Evolutionary conservation across 2,329 filamentous ascomycete genomes (phyloP), one percentile per base, ranked within the genome.

Genomic region (Berkeleyomyces rouxiae): DNA sequence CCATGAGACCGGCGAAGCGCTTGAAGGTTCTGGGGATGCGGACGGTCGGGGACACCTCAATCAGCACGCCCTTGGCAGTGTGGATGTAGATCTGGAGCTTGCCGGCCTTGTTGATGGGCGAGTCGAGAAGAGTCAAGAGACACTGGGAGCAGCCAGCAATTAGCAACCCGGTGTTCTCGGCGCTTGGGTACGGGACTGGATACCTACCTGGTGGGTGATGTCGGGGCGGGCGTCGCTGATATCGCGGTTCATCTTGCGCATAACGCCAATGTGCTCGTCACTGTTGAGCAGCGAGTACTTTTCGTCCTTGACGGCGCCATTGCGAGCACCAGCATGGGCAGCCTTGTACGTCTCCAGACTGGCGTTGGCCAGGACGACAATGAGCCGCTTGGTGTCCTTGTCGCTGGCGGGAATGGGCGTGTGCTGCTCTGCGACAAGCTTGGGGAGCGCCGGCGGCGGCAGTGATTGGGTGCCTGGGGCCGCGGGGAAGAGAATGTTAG

Each of bases 201-300:
- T n/a, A 74, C 82, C 71, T 78, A 96, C 92, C 89, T 97, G 93
- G 74, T 99, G 93, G 55, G 93, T 96, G 70, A 99, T 99, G 75
- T 99, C 93, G 53, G 93, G 93, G 68, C 93, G 85, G 65, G 93
- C 93, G 75, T 99, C 93, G 73, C 91, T 96, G 68, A 99, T 97
- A 73, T 99, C 93, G 69, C 93, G 83, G 73, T 95, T 95, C 92
- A 97, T 97, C 79, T 97, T 99, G 71, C 93, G 87, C 90, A 99
- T 96, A 67, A 97, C 88, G 66, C 93, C 93, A 68, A 99, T 99
- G 73, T 99, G 93, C 76, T 99, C 93, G 72, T 99, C 93, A 75
- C 91, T 96, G 79, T 99, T 99, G 70, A 99, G 84, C 61, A 99
- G 79, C 66, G 92, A 95, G 76, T 95, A 99, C 75, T 97, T 97